Conservation (phyloP, 345 rosid genomes). For the Eucalyptus tenuipes region DNA sequence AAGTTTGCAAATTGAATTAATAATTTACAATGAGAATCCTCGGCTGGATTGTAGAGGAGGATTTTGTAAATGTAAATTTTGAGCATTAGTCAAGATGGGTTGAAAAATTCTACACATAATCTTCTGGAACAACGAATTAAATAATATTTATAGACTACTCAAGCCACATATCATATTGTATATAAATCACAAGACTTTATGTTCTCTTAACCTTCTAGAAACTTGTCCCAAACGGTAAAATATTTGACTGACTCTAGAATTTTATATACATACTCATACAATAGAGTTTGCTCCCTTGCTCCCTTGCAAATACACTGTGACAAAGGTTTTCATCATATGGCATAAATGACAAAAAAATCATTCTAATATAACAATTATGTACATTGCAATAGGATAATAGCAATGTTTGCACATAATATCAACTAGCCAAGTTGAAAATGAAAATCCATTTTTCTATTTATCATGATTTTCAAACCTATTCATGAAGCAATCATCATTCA, state of each 20-base stretch:
- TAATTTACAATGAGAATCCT: too few species aligned
- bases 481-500: neutral
- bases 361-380: neutral
- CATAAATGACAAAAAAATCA: neutral
- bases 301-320: neutral
- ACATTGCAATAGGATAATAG: too few species aligned
- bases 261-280: too few species aligned
- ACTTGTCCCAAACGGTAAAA: too few species aligned
- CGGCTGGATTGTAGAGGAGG: fast-evolving
- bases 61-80: too few species aligned
- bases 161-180: neutral
- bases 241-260: neutral
- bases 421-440: too few species aligned
- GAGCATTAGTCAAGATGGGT: too few species aligned
- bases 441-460: too few species aligned
- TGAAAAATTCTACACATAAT: fast-evolving
- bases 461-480: too few species aligned
- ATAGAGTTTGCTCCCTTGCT: neutral
- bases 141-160: neutral
- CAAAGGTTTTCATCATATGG: neutral
- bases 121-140: too few species aligned
- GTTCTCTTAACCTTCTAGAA: neutral
- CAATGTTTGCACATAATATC: too few species aligned
- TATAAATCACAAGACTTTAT: neutral
- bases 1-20: too few species aligned